Conservation (phyloP, 2,329 filamentous ascomycete species). For the Colletotrichum sp. region DNA sequence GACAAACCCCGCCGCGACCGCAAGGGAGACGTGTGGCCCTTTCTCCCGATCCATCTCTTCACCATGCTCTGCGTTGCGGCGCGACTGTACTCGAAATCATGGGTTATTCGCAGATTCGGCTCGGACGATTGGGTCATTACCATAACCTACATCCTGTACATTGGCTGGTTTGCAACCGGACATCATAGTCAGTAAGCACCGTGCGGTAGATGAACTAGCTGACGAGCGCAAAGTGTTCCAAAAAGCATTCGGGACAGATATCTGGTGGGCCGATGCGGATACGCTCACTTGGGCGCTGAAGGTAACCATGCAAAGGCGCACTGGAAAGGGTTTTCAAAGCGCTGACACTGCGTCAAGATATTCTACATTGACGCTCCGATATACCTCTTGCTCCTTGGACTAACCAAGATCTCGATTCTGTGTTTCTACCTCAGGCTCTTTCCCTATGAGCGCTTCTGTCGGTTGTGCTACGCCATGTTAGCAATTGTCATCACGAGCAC, state of each 20-base stretch:
- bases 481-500: neutral
- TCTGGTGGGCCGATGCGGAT: neutral
- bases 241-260: neutral
- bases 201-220: neutral
- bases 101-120: neutral
- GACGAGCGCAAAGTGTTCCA: neutral
- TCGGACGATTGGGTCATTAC: conserved; percentile 5
- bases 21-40: neutral
- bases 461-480: neutral
- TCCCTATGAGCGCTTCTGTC: conserved; percentile 1
- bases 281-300: conserved; percentile 5
- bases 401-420: conserved; percentile 1
- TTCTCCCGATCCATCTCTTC: conserved; percentile 1
- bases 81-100: neutral
- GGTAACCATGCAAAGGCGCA: too few species aligned
- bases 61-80: neutral
- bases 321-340: too few species aligned
- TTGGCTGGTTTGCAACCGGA: neutral
- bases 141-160: neutral
- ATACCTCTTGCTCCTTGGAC: neutral
- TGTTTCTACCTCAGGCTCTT: conserved; percentile 10
- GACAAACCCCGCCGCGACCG: neutral
- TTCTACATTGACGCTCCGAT: neutral
- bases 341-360: neutral
- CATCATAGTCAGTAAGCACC: neutral